phyloP scores from a whole-genome alignment of 345 rosid genomes.

The Chamaenerion angustifolium region DNA sequence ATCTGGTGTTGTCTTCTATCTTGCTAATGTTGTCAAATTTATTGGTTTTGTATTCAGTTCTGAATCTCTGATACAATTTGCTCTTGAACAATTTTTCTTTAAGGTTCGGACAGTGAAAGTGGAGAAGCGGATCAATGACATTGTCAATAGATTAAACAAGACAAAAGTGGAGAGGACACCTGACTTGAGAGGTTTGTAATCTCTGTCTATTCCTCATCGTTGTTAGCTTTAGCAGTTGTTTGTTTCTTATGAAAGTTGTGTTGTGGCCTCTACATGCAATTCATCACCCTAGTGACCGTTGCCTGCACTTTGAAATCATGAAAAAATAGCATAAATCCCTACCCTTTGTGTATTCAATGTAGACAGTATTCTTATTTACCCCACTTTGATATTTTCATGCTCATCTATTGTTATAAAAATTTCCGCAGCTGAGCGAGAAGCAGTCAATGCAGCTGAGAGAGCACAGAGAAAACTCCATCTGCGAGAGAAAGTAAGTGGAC shows the following conservation, averaged over 20 bases:
- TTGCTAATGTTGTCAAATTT: neutral
- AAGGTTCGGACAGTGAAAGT: slow-evolving; percentile 86
- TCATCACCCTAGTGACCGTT: no score
- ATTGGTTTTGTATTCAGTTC: neutral
- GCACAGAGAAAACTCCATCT: slow-evolving; percentile 75
- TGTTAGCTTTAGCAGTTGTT: no score
- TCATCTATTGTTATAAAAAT: no score
- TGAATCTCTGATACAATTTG: slow-evolving; percentile 1
- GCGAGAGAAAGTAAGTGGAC: slow-evolving; percentile 66
- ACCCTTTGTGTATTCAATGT: no score
- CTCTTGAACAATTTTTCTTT: slow-evolving; percentile 8
- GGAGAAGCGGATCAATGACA: slow-evolving; percentile 85
- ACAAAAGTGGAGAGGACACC: slow-evolving; percentile 85
- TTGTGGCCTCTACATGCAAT: no score
- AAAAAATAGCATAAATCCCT: no score
- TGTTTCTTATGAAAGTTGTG: no score
- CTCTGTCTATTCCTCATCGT: no score
- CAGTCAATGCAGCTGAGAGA: slow-evolving; percentile 78
- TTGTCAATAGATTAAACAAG: slow-evolving; percentile 85
- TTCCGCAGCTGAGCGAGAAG: slow-evolving; percentile 76
- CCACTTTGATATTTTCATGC: no score
- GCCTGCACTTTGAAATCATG: no score
- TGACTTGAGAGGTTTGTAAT: slow-evolving; percentile 66
- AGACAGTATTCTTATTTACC: no score
- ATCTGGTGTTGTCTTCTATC: no score